A percentile compares a stretch with the other conserved stretches of the same genome.
phyloP scores from a whole-genome alignment of 2,329 filamentous ascomycete species.

The Talaromyces sp. region DNA sequence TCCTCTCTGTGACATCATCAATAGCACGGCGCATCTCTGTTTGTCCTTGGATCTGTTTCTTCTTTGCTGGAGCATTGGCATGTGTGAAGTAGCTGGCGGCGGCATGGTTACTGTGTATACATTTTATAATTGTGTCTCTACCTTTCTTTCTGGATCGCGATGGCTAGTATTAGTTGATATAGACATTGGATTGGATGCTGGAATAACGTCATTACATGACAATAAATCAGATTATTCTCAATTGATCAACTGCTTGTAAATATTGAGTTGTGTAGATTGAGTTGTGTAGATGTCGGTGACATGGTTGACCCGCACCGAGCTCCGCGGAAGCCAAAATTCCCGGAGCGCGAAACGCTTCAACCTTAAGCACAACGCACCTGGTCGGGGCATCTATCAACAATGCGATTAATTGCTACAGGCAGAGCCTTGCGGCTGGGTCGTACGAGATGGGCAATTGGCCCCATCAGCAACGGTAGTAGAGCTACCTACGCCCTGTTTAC shows the following conservation, averaged over 20 bases:
- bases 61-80: slow-evolving; percentile 9
- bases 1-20: slow-evolving; percentile 11
- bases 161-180: not conserved
- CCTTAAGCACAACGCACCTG: not conserved
- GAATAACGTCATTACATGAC: not conserved
- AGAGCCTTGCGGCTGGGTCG: slow-evolving; percentile 33
- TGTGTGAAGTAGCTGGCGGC: slow-evolving; percentile 5
- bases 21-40: slow-evolving; percentile 13
- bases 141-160: not conserved
- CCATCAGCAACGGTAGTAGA: not conserved
- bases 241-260: not conserved
- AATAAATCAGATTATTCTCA: not conserved
- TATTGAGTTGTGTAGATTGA: not conserved
- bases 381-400: slow-evolving; percentile 13
- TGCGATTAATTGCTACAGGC: slow-evolving; percentile 36
- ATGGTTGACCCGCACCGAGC: slow-evolving; percentile 3
- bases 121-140: not conserved
- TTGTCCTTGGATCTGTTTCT: slow-evolving; percentile 3
- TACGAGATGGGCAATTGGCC: slow-evolving; percentile 26
- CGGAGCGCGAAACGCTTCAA: not conserved
- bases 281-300: not conserved
- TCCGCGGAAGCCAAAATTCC: not conserved
- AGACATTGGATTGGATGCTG: not conserved
- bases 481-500: slow-evolving; percentile 4
- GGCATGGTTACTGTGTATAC: slow-evolving; percentile 1